Conservation (phyloP, 2,329 filamentous ascomycete genomes). For the Neurospora sp. region DNA sequence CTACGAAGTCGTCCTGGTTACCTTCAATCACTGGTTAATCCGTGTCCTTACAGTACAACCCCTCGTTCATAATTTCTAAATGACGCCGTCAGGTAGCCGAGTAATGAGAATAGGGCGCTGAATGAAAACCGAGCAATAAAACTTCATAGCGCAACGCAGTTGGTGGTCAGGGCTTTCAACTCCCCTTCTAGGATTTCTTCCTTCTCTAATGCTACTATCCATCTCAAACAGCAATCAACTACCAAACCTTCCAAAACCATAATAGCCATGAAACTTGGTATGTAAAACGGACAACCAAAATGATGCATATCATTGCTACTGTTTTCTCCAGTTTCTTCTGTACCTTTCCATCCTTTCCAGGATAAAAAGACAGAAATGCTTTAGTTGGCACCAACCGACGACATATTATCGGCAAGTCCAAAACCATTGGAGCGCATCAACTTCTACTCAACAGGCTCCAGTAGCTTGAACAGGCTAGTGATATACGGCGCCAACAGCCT, state of each 20-base stretch:
- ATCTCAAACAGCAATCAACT: neutral
- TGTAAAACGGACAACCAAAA: neutral
- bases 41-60: neutral
- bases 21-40: neutral
- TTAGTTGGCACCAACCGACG: neutral
- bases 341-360: neutral
- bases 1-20: neutral
- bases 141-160: neutral
- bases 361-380: neutral
- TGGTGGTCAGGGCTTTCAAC: neutral
- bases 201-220: neutral
- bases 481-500: constrained; percentile 38
- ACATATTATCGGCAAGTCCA: neutral
- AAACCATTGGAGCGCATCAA: neutral
- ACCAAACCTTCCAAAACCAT: neutral
- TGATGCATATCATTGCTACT: neutral
- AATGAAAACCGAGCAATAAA: neutral
- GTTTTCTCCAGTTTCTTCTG: neutral
- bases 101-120: neutral
- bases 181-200: neutral
- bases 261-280: neutral
- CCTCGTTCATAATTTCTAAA: neutral
- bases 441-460: constrained; percentile 9
- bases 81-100: neutral
- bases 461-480: constrained; percentile 24